Percentiles rank a stretch among this genome's conserved stretches.
Conservation (phyloP, 2,329 filamentous ascomycete genomes). For the Claviceps spartinae region DNA sequence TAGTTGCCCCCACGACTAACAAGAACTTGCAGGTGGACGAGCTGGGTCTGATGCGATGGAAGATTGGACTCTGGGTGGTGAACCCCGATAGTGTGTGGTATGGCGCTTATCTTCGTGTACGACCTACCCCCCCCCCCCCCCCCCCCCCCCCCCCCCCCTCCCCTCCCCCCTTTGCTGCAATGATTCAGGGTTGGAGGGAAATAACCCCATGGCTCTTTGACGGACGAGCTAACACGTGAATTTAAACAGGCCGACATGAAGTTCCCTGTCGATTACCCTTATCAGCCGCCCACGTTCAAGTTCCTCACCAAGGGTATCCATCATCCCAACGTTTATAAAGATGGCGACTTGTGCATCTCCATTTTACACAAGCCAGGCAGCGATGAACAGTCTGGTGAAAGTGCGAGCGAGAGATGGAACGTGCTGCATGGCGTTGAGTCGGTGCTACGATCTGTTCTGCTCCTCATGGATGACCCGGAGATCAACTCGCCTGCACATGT, state of each 20-base stretch:
- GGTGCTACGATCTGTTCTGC: constrained; percentile 81
- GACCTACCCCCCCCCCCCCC: constrained; percentile 3
- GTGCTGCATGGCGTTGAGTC: constrained; percentile 90
- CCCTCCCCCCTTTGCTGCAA: background rate
- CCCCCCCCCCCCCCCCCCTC: no score
- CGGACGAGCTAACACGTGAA: background rate
- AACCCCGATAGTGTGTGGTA: constrained; percentile 88
- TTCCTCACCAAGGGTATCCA: constrained; percentile 63
- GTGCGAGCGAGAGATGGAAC: constrained; percentile 84
- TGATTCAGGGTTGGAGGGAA: constrained; percentile 4
- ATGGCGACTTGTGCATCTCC: constrained; percentile 88
- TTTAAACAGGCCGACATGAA: constrained; percentile 59
- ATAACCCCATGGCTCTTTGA: no score
- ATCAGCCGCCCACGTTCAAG: constrained; percentile 74
- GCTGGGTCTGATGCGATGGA: constrained; percentile 79
- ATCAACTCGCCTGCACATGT: constrained; percentile 91
- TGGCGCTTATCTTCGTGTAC: constrained; percentile 73
- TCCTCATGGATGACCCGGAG: constrained; percentile 86
- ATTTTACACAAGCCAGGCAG: constrained; percentile 89
- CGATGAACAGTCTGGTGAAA: constrained; percentile 82
- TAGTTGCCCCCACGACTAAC: background rate
- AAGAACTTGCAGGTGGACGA: constrained; percentile 48
- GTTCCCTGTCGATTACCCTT: constrained; percentile 83
- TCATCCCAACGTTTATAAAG: constrained; percentile 87
- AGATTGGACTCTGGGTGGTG: constrained; percentile 76